These are phyloP conservation scores for Gnomoniopsis sp. DNA, from an alignment of 2,329 filamentous ascomycete species.

Conservation along the genomic window DNA sequence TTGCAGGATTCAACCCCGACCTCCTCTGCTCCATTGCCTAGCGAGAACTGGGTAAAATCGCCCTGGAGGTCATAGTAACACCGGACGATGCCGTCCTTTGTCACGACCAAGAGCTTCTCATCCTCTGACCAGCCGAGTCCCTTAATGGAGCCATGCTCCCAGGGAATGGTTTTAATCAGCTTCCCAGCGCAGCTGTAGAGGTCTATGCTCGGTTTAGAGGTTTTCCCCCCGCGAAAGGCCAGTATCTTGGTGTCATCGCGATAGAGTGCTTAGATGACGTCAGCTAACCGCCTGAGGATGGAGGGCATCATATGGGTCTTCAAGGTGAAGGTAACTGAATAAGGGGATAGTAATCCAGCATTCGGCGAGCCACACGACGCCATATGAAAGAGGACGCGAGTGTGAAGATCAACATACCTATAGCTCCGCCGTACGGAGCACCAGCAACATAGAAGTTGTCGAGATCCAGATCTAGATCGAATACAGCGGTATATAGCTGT, in stretches of 20 bases:
- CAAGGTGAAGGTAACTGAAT: neutral
- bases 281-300: conserved; percentile 20
- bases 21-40: conserved; percentile 87
- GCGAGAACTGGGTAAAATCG: conserved; percentile 90
- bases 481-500: conserved; percentile 88
- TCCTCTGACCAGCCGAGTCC: conserved; percentile 96
- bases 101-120: conserved; percentile 84
- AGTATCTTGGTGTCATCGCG: conserved; percentile 84
- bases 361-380: neutral
- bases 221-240: conserved; percentile 68
- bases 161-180: conserved; percentile 79
- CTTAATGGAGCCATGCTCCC: conserved; percentile 85
- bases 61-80: conserved; percentile 90
- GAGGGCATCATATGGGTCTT: neutral
- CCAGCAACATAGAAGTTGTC: conserved; percentile 91
- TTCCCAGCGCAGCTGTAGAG: conserved; percentile 93
- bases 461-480: conserved; percentile 88
- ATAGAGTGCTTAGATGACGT: conserved; percentile 65
- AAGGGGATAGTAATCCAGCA: neutral
- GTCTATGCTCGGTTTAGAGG: conserved; percentile 81
- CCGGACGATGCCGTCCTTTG: conserved; percentile 83
- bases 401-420: conserved; percentile 61
- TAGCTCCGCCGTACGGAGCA: conserved; percentile 87
- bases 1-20: conserved; percentile 83
- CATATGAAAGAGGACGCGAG: neutral